phyloP scores from a whole-genome alignment of 176 grass and related monocot species.

The Lolium perenne region DNA sequence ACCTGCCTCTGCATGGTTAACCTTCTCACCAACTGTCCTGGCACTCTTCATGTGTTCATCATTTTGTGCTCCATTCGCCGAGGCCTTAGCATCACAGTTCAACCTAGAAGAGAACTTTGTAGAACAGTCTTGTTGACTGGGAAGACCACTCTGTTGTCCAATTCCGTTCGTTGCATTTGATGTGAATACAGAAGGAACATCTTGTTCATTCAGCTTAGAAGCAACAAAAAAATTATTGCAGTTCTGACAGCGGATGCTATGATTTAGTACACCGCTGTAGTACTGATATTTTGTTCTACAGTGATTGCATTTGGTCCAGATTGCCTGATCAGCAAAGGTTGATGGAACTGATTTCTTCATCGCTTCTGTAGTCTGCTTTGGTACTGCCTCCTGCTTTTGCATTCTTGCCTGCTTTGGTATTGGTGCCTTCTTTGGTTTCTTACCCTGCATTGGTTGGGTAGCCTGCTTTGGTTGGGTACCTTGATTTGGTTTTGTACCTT shows the following conservation, averaged over 20 bases:
- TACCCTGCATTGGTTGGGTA: background rate
- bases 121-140: slow-evolving; percentile 34
- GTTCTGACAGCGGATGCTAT: slow-evolving; percentile 53
- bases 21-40: slow-evolving; percentile 21
- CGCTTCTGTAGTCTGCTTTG: slow-evolving; percentile 29
- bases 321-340: slow-evolving; percentile 41
- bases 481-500: background rate
- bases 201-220: slow-evolving; percentile 40
- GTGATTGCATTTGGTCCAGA: slow-evolving; percentile 72
- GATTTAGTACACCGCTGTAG: slow-evolving; percentile 47
- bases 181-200: slow-evolving; percentile 38
- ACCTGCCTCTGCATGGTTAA: slow-evolving; percentile 26
- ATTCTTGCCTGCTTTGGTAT: background rate
- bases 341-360: slow-evolving; percentile 48
- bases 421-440: background rate
- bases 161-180: slow-evolving; percentile 32
- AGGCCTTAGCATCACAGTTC: slow-evolving; percentile 22
- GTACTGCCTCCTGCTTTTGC: slow-evolving; percentile 15
- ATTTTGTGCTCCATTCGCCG: slow-evolving; percentile 10
- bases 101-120: slow-evolving; percentile 31
- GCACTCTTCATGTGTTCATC: slow-evolving; percentile 29
- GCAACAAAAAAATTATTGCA: slow-evolving; percentile 64
- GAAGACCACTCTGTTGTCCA: slow-evolving; percentile 45
- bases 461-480: background rate
- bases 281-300: slow-evolving; percentile 71